phyloP scores from a whole-genome alignment of 176 grass and related monocot genomes.

The Thinopyrum elongatum region DNA sequence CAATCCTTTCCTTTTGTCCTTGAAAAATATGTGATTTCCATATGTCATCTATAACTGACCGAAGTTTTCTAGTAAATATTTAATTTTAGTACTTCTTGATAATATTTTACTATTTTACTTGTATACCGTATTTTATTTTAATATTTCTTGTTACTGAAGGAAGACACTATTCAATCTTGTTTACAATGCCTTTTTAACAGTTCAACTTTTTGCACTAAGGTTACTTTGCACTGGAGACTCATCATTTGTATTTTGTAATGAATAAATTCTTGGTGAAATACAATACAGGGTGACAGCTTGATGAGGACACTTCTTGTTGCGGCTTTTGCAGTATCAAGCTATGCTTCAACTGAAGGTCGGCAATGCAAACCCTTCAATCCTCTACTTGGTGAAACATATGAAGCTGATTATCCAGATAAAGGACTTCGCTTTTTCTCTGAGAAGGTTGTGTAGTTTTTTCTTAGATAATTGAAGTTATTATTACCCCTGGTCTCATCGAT shows the following conservation, averaged over 20 bases:
- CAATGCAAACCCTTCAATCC: conserved; percentile 99
- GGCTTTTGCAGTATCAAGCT: conserved; percentile 94
- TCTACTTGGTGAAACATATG: conserved; percentile 95
- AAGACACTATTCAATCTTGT: not conserved
- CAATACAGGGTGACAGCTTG: conserved; percentile 80
- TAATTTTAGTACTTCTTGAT: conserved; percentile 3
- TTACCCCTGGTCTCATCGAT: not conserved
- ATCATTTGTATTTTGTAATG: not conserved
- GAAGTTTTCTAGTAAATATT: not conserved
- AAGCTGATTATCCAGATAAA: conserved; percentile 98
- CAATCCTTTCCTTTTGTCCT: not conserved
- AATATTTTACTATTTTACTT: not conserved
- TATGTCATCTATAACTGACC: not conserved
- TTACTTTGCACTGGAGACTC: not conserved
- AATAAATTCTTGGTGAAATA: conserved; percentile 12
- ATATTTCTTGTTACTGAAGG: not conserved
- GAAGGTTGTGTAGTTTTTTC: conserved; percentile 49
- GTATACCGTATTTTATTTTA: not conserved
- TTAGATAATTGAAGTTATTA: not conserved
- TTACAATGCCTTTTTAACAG: not conserved
- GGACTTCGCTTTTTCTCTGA: conserved; percentile 96
- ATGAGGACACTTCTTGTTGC: conserved; percentile 89
- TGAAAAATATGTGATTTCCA: not conserved
- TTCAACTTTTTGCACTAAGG: not conserved
- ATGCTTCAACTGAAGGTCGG: conserved; percentile 97